phyloP scores from a whole-genome alignment of 2,329 filamentous ascomycete genomes.

The Ophiocordyceps camponoti-floridani region DNA sequence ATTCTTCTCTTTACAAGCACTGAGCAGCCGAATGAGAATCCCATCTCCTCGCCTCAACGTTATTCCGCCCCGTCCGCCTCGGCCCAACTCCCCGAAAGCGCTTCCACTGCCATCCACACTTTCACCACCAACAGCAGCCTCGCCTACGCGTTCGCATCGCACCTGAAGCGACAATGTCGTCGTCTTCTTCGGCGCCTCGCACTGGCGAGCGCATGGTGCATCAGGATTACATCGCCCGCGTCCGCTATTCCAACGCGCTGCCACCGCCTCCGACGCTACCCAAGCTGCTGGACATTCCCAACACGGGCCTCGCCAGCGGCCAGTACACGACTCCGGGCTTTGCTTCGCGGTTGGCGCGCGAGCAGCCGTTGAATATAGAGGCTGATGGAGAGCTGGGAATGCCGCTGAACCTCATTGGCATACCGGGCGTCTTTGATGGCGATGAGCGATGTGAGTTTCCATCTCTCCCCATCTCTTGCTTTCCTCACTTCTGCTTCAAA shows the following conservation, averaged over 20 bases:
- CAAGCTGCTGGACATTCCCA: conserved; percentile 93
- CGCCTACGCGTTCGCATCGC: background rate
- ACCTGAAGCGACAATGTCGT: conserved; percentile 10
- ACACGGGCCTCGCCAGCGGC: conserved; percentile 68
- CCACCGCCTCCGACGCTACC: conserved; percentile 87
- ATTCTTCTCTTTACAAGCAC: no score
- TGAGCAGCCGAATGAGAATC: no score
- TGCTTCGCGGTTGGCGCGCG: conserved; percentile 71
- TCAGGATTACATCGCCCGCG: conserved; percentile 93
- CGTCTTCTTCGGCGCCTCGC: conserved; percentile 14
- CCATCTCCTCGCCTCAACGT: background rate
- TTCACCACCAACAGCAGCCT: background rate
- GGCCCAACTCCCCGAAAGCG: background rate
- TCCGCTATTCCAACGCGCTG: conserved; percentile 88
- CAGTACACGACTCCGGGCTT: conserved; percentile 86
- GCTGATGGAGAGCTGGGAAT: conserved; percentile 95
- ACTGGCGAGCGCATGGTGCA: conserved; percentile 47
- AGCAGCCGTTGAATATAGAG: conserved; percentile 91
- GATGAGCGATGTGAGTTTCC: conserved; percentile 67
- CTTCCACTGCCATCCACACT: background rate
- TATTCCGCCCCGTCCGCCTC: background rate
- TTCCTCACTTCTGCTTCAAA: background rate
- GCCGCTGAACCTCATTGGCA: conserved; percentile 87
- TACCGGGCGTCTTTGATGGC: conserved; percentile 86
- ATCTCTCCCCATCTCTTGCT: background rate